Evolutionary conservation across 108 stramenopile species (phyloP).

Genomic region (Nitzschia inconspicua): DNA sequence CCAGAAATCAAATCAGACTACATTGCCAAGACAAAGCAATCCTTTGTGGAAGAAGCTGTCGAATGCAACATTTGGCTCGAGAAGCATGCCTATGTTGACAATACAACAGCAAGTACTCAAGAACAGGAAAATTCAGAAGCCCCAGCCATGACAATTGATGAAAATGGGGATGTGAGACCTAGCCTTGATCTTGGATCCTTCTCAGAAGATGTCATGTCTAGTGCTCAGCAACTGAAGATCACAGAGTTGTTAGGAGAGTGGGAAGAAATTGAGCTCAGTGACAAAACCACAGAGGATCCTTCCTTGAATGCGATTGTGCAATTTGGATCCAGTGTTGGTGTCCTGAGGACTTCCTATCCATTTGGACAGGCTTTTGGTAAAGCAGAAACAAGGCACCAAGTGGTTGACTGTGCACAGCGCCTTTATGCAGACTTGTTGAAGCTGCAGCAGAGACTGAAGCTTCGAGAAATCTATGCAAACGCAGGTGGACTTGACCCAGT

Average conservation of each 20-base stretch:
- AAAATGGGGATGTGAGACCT: too few relatives aligned
- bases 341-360: background rate
- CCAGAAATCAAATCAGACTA: too few relatives aligned
- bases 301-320: background rate
- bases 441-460: background rate
- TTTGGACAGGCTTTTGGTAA: slow-evolving; percentile 1
- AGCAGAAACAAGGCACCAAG: background rate
- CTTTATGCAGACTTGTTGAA: background rate
- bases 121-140: too few relatives aligned
- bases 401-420: background rate
- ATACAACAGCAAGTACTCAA: too few relatives aligned
- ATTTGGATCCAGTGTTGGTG: background rate
- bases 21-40: too few relatives aligned
- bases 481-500: too few relatives aligned
- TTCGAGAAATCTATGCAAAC: too few relatives aligned
- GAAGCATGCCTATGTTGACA: too few relatives aligned
- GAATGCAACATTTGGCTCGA: too few relatives aligned
- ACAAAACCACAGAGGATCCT: background rate
- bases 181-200: background rate
- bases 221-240: too few relatives aligned
- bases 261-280: slow-evolving; percentile 2
- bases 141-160: too few relatives aligned
- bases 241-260: slow-evolving; percentile 5
- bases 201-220: background rate
- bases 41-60: too few relatives aligned